Base-by-base conservation (phyloP, 306 rosid genomes). In the Corylus americana region DNA sequence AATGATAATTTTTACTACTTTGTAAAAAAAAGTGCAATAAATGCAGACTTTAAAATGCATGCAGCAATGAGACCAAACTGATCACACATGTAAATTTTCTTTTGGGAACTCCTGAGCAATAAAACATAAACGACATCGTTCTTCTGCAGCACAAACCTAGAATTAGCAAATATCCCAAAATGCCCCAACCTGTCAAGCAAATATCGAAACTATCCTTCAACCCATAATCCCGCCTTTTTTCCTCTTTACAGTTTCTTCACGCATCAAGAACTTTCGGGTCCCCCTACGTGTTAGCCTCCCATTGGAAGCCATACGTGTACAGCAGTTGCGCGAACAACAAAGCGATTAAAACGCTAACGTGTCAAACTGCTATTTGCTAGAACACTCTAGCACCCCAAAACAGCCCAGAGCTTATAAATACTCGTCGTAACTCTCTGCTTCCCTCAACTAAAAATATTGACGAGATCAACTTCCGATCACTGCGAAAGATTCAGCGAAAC, bases 221-320 rank as follows among this genome's bases (percentile, higher is more conserved):
- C 51, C 11, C 13, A 9, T 49, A 2, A 12, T 59, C 66, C n/a
- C 57, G 18, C 57, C n/a, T 53, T 16, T 16, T 53, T 53, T 4
- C 2, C 20, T 4, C n/a, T 53, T 4, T 53, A 2, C 7, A 25
- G 66, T 12, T 48, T 47, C 78, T 44, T 42, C 50, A 22, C 22
- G 47, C 37, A 29, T 86, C 85, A 80, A 51, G 87, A 83, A 80
- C 42, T 11, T n/a, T 53, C 78, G 61, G 55, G 85, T 1, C 0
- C n/a, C 0, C 0, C 29, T 67, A 80, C 82, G 89, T 55, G 85
- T n/a, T 77, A 1, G 29, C 27, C 0, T 4, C 1, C 44, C 5
- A 75, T 67, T 64, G 70, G 69, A 1, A 0, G 0, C 4, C 63
- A 0, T 20, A 75, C 83, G 80, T 80, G 73, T 66, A 13, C 29